Evolutionary conservation across 129 eudicot genomes (phyloP), one percentile per base, ranked within the genome.

Genomic region (Lactuca sativa): DNA sequence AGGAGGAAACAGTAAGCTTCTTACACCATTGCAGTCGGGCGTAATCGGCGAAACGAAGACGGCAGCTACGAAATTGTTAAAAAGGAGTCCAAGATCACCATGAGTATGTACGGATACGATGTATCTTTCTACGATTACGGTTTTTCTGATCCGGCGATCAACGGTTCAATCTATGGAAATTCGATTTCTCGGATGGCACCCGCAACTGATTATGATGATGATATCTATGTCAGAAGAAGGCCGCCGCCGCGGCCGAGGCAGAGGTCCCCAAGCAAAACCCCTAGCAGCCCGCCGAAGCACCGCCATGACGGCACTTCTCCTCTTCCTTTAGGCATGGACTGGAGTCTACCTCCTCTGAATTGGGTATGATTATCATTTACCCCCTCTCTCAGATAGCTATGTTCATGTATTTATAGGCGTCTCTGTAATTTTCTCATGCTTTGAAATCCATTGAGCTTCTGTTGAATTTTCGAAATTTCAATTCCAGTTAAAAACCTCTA

Each of bases 261-360:
- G 30, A 25, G 30, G 30, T 25, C 30, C 2, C 30, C 30, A 25
- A 25, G 30, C 30, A 25, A 25, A 25, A 25, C 30, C 30, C 30
- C 30, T 25, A 25, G 59, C 52, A 77, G 69, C 44, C 88, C 90
- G 55, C 83, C 90, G 34, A 79, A 75, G 67, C 81, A 85, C 58
- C 95, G 92, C 36, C 88, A 88, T 69, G 97, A 88, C 60, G 95
- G 90, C 64, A 88, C 88, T 47, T 91, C 97, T 34, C 97, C 97
- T 11, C 87, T 91, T 31, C 95, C 95, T 66, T 71, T 91, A 58
- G 97, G 97, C 77, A 91, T 91, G 97, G 97, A 91, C 58, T 91
- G 97, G 97, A 83, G 92, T 66, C 90, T 82, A 14, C 84, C 97
- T 2, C 97, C 97, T 59, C 90, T 74, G 48, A 55, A 66, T 53